A percentile compares a stretch with the other conserved stretches of the same genome.
These are phyloP conservation scores for Yarrowia hollandica DNA, from an alignment of 805 yeast genomes.

Conservation along the genomic window DNA sequence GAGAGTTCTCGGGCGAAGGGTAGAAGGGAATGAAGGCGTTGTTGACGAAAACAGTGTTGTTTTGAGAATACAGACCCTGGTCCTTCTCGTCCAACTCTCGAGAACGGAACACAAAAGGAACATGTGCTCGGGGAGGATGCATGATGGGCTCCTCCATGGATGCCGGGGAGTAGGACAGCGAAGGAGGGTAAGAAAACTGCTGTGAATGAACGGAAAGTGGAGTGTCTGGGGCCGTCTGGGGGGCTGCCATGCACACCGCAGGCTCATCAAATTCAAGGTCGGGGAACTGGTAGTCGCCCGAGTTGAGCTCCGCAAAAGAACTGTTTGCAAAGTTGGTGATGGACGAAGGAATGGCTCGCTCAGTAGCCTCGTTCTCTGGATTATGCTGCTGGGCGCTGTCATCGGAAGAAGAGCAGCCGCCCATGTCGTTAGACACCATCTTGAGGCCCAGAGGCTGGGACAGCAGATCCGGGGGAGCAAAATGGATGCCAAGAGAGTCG, in stretches of 20 bases:
- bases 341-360: background rate
- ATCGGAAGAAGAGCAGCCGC: background rate
- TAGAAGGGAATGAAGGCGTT: conserved; percentile 20
- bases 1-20: conserved; percentile 5
- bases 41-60: conserved; percentile 4
- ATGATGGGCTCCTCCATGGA: conserved; percentile 25
- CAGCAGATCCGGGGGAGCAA: conserved; percentile 8
- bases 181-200: conserved; percentile 15
- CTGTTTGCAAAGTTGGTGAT: background rate
- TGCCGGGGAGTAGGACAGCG: conserved; percentile 11
- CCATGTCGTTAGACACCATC: conserved; percentile 23
- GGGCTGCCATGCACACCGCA: background rate
- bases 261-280: conserved; percentile 6
- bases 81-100: conserved; percentile 19
- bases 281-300: conserved; percentile 10
- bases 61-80: background rate
- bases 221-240: background rate
- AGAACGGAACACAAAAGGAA: conserved; percentile 19
- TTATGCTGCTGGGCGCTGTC: background rate
- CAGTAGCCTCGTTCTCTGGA: background rate
- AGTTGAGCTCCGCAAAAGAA: conserved; percentile 18
- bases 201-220: conserved; percentile 14
- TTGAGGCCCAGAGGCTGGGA: conserved; percentile 20
- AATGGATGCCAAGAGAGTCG: conserved; percentile 6
- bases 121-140: conserved; percentile 21